Evolutionary conservation across 2,329 filamentous ascomycete species (phyloP), one percentile per base, ranked within the genome.

Genomic region (Aspergillus pseudoviridinutans): DNA sequence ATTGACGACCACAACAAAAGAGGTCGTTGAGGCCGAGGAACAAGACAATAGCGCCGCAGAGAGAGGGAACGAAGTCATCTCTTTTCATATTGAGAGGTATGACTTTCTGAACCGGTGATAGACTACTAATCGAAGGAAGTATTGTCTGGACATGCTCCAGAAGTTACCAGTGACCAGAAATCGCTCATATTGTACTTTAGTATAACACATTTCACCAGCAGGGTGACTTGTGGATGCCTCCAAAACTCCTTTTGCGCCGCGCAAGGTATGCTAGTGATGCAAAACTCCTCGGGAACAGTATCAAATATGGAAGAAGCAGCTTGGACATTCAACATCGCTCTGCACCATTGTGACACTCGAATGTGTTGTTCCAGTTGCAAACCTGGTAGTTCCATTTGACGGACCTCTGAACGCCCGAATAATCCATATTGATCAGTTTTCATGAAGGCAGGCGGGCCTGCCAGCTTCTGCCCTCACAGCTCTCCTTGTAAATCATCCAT

Each of bases 401-500:
- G 32, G 50, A 55, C 54, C 59, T 53, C 53, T 51, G 55, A 54
- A 60, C 53, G 25, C 60, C 56, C 54, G 22, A 12, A 49, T 46
- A 49, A 29, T 20, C 12, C 25, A 32, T 24, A 29, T 9, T 24
- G 14, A 51, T 47, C 42, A 5, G 24, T 12, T 25, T 22, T 49
- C 20, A 46, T 52, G 24, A 47, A 49, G 58, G 52, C 56, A 49
- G 56, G 38, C 54, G 58, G 60, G 20, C 58, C 60, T 51, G 56
- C 58, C 60, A 62, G 44, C 56, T 54, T 50, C 46, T 50, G 52
- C 54, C 52, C 22, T 47, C 32, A 24, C 44, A 47, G 22, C 22
- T 24, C 22, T 5, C 12, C 4, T 44, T 24, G 22, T 20, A 44
- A 12, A 44, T 9, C 6, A 44, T 47, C 44, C 4, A 25, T 24